Conservation (phyloP, 1,284 basidiomycete genomes). For the Xerocomus nothofagi region DNA sequence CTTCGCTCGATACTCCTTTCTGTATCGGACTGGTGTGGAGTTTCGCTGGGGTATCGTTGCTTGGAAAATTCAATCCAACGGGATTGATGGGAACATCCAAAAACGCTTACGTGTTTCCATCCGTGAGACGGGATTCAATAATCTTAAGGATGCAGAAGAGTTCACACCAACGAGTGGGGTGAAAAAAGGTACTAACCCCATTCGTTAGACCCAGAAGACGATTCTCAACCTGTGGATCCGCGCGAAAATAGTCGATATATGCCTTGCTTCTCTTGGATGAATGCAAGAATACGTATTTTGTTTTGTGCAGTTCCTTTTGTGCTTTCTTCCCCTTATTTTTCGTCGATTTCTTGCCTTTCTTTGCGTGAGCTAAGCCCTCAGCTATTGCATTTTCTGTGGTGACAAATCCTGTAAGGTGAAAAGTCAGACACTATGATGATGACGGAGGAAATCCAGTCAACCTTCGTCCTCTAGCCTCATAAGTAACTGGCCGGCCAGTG, state of each 20-base stretch:
- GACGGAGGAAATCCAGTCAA: conserved; percentile 24
- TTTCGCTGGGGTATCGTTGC: conserved; percentile 3
- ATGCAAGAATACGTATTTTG: conserved; percentile 57
- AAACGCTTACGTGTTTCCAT: conserved; percentile 28
- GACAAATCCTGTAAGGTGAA: conserved; percentile 54
- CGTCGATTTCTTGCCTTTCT: conserved; percentile 42
- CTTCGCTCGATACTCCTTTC: conserved; percentile 2
- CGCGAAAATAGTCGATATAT: conserved; percentile 70
- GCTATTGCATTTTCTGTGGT: conserved; percentile 46
- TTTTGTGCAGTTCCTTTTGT: conserved; percentile 55
- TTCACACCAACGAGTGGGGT: conserved; percentile 1
- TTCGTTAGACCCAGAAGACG: conserved; percentile 57
- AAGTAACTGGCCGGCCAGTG: conserved; percentile 60
- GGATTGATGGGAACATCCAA: not conserved
- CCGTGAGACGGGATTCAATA: conserved; percentile 18
- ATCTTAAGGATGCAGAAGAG: conserved; percentile 6
- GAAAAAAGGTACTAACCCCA: conserved; percentile 42
- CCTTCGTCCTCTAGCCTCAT: conserved; percentile 71
- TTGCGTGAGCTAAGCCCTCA: conserved; percentile 48
- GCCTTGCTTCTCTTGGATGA: conserved; percentile 43
- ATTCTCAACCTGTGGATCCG: conserved; percentile 57
- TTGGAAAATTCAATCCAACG: not conserved
- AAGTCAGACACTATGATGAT: conserved; percentile 9
- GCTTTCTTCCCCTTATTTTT: conserved; percentile 48
- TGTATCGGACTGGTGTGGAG: not conserved